Evolutionary conservation across 1,139 yeast genomes (phyloP).

Genomic region (Meyerozyma smithsonii): DNA sequence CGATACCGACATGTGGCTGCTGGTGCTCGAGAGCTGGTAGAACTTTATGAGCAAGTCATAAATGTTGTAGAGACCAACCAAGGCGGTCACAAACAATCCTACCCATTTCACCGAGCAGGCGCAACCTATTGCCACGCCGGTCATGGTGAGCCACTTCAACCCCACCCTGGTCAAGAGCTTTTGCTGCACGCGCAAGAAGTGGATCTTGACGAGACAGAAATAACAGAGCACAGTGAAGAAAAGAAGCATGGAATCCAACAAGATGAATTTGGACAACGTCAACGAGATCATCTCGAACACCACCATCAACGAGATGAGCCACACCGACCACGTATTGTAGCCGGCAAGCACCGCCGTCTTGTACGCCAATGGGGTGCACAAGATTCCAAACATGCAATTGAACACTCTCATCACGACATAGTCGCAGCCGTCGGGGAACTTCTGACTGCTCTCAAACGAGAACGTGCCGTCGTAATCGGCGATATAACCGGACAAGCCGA

Average conservation of each 20-base stretch:
- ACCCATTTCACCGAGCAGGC: constrained; percentile 96
- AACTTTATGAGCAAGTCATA: constrained; percentile 67
- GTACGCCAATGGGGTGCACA: constrained; percentile 92
- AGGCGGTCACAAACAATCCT: constrained; percentile 77
- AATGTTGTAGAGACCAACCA: constrained; percentile 82
- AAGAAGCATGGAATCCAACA: constrained; percentile 92
- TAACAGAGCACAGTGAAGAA: constrained; percentile 64
- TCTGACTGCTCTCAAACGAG: constrained; percentile 85
- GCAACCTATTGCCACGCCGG: constrained; percentile 86
- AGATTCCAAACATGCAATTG: constrained; percentile 84
- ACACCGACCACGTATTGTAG: constrained; percentile 72
- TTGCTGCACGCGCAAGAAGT: constrained; percentile 32
- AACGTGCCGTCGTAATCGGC: constrained; percentile 96
- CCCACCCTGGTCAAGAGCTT: constrained; percentile 43
- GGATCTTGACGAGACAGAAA: constrained; percentile 30
- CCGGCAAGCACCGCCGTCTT: constrained; percentile 86
- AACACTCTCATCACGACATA: constrained; percentile 90
- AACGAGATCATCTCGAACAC: constrained; percentile 80
- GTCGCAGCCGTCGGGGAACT: constrained; percentile 82
- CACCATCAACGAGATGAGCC: constrained; percentile 88
- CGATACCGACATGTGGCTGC: constrained; percentile 25
- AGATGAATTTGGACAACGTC: constrained; percentile 85
- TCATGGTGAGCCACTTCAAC: constrained; percentile 52
- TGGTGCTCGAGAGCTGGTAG: constrained; percentile 37
- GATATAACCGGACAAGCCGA: constrained; percentile 88